A percentile compares a stretch with the other conserved stretches of the same genome.
These are phyloP conservation scores for Marasmius tenuissimus DNA, from an alignment of 1,284 basidiomycete species.

Conservation along the genomic window DNA sequence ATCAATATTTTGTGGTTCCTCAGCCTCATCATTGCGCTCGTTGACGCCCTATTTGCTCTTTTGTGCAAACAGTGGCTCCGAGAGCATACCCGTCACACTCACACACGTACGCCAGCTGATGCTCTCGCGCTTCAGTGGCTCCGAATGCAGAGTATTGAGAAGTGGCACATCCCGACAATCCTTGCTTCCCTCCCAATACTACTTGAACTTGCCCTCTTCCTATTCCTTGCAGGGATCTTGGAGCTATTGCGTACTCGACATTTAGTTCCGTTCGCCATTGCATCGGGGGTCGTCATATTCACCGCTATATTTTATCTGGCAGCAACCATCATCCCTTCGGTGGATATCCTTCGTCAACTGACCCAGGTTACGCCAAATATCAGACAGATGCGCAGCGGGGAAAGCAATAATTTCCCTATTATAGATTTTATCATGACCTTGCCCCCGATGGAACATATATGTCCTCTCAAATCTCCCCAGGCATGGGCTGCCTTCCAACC, in stretches of 20 bases:
- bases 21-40: slow-evolving; percentile 6
- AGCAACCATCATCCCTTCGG: not conserved
- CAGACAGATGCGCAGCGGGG: no score
- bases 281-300: not conserved
- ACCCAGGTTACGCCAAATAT: no score
- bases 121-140: not conserved
- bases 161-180: not conserved
- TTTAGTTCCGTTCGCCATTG: not conserved
- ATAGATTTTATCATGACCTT: not conserved
- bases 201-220: not conserved
- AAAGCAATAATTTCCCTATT: no score
- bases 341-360: not conserved
- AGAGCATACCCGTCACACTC: slow-evolving; percentile 3
- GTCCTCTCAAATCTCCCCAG: not conserved
- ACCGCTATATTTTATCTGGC: not conserved
- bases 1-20: slow-evolving; percentile 8
- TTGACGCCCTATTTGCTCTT: slow-evolving; percentile 2
- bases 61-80: slow-evolving; percentile 14
- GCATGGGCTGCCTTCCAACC: not conserved
- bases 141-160: not conserved
- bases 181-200: slow-evolving; percentile 1
- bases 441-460: not conserved
- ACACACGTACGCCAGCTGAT: not conserved
- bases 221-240: slow-evolving; percentile 3
- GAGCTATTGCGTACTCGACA: slow-evolving; percentile 3